Conservation (phyloP, 345 rosid species). For the Alliaria petiolata region DNA sequence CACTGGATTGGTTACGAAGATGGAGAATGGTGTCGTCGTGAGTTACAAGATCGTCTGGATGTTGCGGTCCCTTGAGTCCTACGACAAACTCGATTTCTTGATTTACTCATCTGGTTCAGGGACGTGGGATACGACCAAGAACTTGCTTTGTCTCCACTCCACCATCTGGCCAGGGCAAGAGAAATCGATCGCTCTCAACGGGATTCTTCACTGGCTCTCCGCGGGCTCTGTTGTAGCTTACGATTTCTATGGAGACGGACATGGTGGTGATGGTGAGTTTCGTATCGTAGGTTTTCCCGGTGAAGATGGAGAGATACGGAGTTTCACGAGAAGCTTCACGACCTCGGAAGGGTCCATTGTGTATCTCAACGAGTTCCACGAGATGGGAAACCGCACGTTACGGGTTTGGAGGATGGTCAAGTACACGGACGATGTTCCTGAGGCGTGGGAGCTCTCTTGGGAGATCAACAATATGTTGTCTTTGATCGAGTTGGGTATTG, state of each 20-base stretch:
- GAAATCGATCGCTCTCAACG: constrained; percentile 9
- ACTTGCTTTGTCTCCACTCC: not conserved
- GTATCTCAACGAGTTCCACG: not conserved
- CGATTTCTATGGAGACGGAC: not conserved
- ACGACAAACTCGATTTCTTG: not conserved
- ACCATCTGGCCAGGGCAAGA: not conserved
- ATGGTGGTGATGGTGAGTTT: not conserved
- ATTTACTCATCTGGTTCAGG: constrained; percentile 16
- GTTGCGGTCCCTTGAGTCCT: not conserved
- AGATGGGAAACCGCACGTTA: not conserved
- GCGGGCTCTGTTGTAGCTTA: not conserved
- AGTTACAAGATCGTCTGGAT: constrained; percentile 25
- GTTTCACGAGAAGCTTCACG: not conserved
- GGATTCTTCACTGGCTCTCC: constrained; percentile 18
- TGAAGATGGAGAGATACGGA: not conserved
- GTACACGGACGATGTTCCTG: not conserved
- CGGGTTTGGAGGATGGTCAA: constrained; percentile 23
- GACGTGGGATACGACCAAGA: not conserved
- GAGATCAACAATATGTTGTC: not conserved
- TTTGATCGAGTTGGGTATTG: not conserved
- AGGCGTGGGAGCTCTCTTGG: constrained; percentile 16
- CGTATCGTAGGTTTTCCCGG: not conserved
- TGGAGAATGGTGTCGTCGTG: not conserved
- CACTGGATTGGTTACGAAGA: constrained; percentile 11
- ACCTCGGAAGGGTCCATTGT: constrained; percentile 8